Evolutionary conservation across 345 rosid genomes (phyloP).

Genomic region (Tarenaya hassleriana): DNA sequence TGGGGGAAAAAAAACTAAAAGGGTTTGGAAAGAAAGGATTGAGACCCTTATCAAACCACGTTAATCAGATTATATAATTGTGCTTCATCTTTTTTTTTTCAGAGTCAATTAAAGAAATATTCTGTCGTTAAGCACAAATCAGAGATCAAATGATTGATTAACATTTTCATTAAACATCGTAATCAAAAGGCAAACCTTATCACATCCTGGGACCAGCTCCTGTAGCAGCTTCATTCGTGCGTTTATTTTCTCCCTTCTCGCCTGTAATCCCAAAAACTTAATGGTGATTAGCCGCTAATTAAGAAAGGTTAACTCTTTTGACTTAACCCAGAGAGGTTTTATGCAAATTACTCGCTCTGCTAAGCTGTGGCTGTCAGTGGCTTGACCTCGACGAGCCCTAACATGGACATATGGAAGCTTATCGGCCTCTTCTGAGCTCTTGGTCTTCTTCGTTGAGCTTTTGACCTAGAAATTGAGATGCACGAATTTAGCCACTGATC

Average conservation of each 20-base stretch:
- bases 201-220: constrained; percentile 78
- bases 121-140: constrained; percentile 20
- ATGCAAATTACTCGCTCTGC: constrained; percentile 51
- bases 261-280: constrained; percentile 34
- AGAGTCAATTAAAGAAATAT: constrained; percentile 22
- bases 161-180: constrained; percentile 24
- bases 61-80: not conserved
- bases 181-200: constrained; percentile 47
- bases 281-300: constrained; percentile 6
- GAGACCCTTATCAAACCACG: constrained; percentile 14
- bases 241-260: constrained; percentile 79
- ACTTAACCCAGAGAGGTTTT: not conserved
- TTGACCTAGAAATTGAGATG: constrained; percentile 26
- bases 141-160: constrained; percentile 40
- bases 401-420: constrained; percentile 65
- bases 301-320: not conserved
- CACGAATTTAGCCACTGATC: not conserved
- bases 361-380: constrained; percentile 69
- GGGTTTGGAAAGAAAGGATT: constrained; percentile 15
- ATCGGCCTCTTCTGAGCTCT: constrained; percentile 44
- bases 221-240: constrained; percentile 68
- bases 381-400: constrained; percentile 75
- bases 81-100: constrained; percentile 15
- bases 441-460: constrained; percentile 51
- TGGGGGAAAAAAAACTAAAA: constrained; percentile 11